Evolutionary conservation across 176 grass and related monocot species (phyloP), one percentile per base, ranked within the genome.

Genomic region (Metroxylon sagu): DNA sequence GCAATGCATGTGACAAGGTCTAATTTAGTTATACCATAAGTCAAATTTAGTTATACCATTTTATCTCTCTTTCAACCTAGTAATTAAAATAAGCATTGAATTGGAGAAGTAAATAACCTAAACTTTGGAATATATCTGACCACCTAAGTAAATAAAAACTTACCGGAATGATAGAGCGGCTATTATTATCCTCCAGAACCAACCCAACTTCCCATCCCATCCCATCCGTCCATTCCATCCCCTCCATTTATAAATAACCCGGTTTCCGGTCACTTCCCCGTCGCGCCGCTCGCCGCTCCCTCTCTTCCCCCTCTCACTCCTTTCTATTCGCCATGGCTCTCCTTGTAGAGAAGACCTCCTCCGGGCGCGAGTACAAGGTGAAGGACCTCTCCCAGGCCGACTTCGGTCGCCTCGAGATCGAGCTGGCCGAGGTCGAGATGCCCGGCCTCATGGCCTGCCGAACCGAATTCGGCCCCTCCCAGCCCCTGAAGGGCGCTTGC

Each of bases 351-450:
- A 98, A 92, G 79, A 98, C 88, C 66, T 88, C 76, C 1, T 83
- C 84, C 0, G 94, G 88, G 0, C 70, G 87, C 21, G 93, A 98
- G 79, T 89, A 85, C 79, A 92, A 92, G 93, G 87, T 98, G 6
- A 98, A 98, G 88, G 93, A 98, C 62, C 72, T 92, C 8, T 92
- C 87, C 17, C 81, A 88, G 82, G 88, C 93, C 3, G 87, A 92
- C 76, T 92, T 98, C 53, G 93, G 87, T 12, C 78, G 93, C 15
- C 84, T 92, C 3, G 87, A 98, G 93, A 71, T 98, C 49, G 93
- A 98, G 30, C 84, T 98, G 0, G 87, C 93, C 0, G 93, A 88
- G 84, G 84, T 97, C 1, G 93, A 98, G 81, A 98, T 98, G 93
- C 93, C 93, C 0, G 93, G 93, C 0, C 82, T 98, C 67, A 92